Conservation (phyloP, 768 basidiomycete species). For the Leccinum arenicola region DNA sequence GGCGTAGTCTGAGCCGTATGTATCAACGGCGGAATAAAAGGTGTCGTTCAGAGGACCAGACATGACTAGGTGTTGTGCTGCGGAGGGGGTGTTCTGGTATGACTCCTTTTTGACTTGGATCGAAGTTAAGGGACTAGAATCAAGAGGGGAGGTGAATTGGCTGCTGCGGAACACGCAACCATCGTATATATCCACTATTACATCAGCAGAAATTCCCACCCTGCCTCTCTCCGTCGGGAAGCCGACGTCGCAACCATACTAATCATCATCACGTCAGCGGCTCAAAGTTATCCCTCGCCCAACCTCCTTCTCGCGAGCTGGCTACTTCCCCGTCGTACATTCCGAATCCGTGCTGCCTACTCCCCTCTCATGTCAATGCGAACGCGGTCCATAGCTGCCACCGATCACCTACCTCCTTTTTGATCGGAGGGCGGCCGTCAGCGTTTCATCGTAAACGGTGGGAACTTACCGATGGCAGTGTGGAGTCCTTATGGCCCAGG, state of each 20-base stretch:
- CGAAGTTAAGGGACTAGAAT: not conserved
- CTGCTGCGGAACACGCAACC: conserved; percentile 35
- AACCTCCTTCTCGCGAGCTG: not conserved
- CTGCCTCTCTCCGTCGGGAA: conserved; percentile 24
- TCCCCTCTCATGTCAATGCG: conserved; percentile 9
- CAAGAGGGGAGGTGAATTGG: conserved; percentile 4
- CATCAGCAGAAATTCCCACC: conserved; percentile 34
- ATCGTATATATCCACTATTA: conserved; percentile 34
- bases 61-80: conserved; percentile 28
- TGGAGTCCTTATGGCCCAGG: not conserved
- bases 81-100: conserved; percentile 18
- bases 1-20: conserved; percentile 36
- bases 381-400: conserved; percentile 23
- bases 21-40: conserved; percentile 33
- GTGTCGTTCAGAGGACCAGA: conserved; percentile 31
- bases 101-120: conserved; percentile 20
- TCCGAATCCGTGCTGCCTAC: not conserved
- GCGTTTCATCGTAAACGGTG: conserved; percentile 4
- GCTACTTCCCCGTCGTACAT: not conserved
- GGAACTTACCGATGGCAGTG: conserved; percentile 7
- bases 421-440: conserved; percentile 22
- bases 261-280: conserved; percentile 19
- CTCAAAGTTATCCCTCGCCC: too few species aligned
- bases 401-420: conserved; percentile 22
- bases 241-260: conserved; percentile 8